Evolutionary conservation across 1,284 basidiomycete genomes (phyloP).

Genomic region (Afroboletus lepidellus): DNA sequence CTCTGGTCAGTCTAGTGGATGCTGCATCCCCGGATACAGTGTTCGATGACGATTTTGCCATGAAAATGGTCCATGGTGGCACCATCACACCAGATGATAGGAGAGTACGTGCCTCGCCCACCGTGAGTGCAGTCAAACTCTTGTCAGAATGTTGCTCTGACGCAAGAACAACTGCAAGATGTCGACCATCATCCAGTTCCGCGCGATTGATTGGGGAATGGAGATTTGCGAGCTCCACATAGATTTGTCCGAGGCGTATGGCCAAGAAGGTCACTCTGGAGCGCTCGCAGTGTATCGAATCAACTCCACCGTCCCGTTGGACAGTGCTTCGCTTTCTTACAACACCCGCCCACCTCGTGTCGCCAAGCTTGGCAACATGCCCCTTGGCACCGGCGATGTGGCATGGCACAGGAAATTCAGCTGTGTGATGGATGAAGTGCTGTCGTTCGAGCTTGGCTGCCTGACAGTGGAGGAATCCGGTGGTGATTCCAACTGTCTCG

Average conservation of each 20-base stretch:
- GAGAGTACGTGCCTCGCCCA: constrained; percentile 11
- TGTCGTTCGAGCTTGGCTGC: constrained; percentile 16
- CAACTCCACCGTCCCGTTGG: constrained; percentile 15
- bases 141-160: neutral
- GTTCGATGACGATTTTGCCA: constrained; percentile 16
- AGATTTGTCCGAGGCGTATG: constrained; percentile 8
- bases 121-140: constrained; percentile 7
- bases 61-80: constrained; percentile 11
- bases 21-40: constrained; percentile 12
- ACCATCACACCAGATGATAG: constrained; percentile 18
- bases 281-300: constrained; percentile 10
- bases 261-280: constrained; percentile 7
- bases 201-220: constrained; percentile 21
- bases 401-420: constrained; percentile 17
- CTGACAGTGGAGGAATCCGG: constrained; percentile 10
- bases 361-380: constrained; percentile 8
- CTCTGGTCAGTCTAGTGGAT: constrained; percentile 14
- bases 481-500: constrained; percentile 6
- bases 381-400: constrained; percentile 1
- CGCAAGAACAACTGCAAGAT: constrained; percentile 1
- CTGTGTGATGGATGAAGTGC: constrained; percentile 13
- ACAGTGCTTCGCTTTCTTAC: constrained; percentile 11
- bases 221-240: constrained; percentile 18
- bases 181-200: constrained; percentile 17
- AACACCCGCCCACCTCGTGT: constrained; percentile 12